A percentile compares a stretch with the other conserved stretches of the same genome.
Conservation (phyloP, 306 rosid genomes). For the Trichosanthes truncata region DNA sequence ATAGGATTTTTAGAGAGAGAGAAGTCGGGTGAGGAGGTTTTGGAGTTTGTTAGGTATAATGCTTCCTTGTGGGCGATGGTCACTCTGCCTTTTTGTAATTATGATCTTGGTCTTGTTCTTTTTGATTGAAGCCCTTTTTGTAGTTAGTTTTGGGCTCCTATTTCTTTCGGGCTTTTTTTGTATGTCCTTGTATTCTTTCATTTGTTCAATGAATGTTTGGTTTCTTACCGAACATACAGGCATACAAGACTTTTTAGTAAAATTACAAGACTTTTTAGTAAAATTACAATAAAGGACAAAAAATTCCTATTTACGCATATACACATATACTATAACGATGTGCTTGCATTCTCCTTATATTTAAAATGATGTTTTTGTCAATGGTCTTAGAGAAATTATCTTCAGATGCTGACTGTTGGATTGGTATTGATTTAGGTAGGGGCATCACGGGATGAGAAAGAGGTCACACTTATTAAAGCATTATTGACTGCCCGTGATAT, state of each 20-base stretch:
- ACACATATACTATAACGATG: neutral
- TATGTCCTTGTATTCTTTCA: too few species aligned
- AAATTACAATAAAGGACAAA: neutral
- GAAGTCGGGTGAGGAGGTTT: too few species aligned
- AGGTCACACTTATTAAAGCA: slow-evolving; percentile 44
- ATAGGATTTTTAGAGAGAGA: too few species aligned
- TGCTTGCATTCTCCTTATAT: neutral
- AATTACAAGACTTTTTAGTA: neutral
- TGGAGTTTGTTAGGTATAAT: too few species aligned
- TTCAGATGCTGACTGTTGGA: slow-evolving; percentile 25
- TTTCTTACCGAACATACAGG: too few species aligned
- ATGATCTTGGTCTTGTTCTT: too few species aligned
- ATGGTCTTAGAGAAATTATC: slow-evolving; percentile 2
- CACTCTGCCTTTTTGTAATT: neutral
- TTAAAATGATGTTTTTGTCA: neutral
- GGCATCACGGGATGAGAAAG: slow-evolving; percentile 29
- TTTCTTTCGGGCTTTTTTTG: too few species aligned
- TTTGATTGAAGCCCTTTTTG: too few species aligned
- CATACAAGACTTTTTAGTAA: too few species aligned
- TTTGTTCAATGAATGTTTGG: too few species aligned
- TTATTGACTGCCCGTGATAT: slow-evolving; percentile 61
- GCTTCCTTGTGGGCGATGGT: too few species aligned
- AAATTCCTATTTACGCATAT: neutral
- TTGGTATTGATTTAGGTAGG: slow-evolving; percentile 28
- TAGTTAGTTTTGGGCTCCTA: too few species aligned